Percentiles rank a stretch among this genome's conserved stretches.
phyloP scores from a whole-genome alignment of 495 filamentous ascomycete genomes.

The Talaromyces ruber region DNA sequence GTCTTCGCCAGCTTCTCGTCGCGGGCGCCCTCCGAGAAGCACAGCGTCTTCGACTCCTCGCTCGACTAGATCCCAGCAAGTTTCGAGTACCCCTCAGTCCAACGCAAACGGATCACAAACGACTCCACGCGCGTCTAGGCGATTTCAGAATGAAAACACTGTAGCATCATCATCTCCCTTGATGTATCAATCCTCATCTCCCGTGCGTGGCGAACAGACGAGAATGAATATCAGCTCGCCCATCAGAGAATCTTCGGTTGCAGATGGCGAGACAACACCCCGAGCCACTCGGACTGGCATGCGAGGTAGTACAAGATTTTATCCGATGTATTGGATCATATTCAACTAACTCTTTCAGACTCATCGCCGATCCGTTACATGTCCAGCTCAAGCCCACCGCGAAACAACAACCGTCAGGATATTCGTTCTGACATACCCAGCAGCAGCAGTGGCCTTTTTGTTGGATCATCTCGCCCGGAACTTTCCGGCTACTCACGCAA shows the following conservation, averaged over 20 bases:
- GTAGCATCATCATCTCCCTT: constrained; percentile 67
- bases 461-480: constrained; percentile 52
- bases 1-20: constrained; percentile 40
- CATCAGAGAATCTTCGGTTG: constrained; percentile 46
- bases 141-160: constrained; percentile 26
- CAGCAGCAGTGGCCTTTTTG: constrained; percentile 80
- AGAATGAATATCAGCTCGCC: constrained; percentile 60
- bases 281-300: constrained; percentile 52
- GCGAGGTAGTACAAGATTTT: constrained; percentile 59
- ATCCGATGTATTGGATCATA: no score
- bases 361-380: constrained; percentile 88
- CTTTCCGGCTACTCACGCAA: constrained; percentile 35
- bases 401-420: constrained; percentile 45
- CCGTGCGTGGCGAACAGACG: constrained; percentile 44
- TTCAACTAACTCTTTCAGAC: constrained; percentile 39
- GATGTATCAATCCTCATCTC: constrained; percentile 74
- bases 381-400: constrained; percentile 74
- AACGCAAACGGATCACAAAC: constrained; percentile 14
- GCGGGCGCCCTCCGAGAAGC: constrained; percentile 33
- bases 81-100: constrained; percentile 16
- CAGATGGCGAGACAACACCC: constrained; percentile 63
- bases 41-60: constrained; percentile 33
- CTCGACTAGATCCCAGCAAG: constrained; percentile 27
- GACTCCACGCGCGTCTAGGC: constrained; percentile 39
- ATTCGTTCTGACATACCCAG: constrained; percentile 55